These are phyloP conservation scores for Phylloporus sp. DNA, from an alignment of 768 basidiomycete species.

Conservation along the genomic window DNA sequence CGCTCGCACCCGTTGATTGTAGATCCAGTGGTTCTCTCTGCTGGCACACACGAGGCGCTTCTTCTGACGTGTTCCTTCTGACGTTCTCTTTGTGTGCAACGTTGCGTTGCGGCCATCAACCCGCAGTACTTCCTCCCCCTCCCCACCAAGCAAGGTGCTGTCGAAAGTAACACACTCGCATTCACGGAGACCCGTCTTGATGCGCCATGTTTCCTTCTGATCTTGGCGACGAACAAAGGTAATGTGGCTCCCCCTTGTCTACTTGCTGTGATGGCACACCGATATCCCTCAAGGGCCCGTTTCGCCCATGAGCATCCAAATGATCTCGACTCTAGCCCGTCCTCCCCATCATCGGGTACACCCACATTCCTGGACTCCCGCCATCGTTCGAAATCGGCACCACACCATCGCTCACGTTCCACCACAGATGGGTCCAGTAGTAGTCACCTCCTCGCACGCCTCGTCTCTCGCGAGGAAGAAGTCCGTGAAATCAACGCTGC, in stretches of 20 bases:
- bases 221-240: conserved; percentile 29
- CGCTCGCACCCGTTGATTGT: conserved; percentile 7
- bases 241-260: background rate
- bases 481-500: conserved; percentile 28
- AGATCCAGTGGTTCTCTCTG: conserved; percentile 18
- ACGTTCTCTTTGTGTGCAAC: conserved; percentile 4
- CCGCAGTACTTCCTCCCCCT: conserved; percentile 3
- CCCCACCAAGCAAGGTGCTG: conserved; percentile 7
- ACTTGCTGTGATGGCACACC: background rate
- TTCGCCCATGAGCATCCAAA: conserved; percentile 27
- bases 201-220: conserved; percentile 26
- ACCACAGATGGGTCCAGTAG: conserved; percentile 27
- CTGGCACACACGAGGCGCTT: conserved; percentile 26
- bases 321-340: conserved; percentile 29
- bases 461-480: conserved; percentile 29
- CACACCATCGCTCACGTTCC: conserved; percentile 24
- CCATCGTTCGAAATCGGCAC: conserved; percentile 25
- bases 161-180: background rate
- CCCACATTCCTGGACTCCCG: conserved; percentile 16
- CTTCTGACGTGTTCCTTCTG: conserved; percentile 8
- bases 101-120: background rate
- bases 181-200: conserved; percentile 15
- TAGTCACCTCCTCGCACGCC: conserved; percentile 28
- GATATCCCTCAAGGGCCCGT: conserved; percentile 14
- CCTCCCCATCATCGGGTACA: conserved; percentile 22